These are phyloP conservation scores for Pyrenophora graminea DNA, from an alignment of 2,329 filamentous ascomycete species.

Conservation along the genomic window DNA sequence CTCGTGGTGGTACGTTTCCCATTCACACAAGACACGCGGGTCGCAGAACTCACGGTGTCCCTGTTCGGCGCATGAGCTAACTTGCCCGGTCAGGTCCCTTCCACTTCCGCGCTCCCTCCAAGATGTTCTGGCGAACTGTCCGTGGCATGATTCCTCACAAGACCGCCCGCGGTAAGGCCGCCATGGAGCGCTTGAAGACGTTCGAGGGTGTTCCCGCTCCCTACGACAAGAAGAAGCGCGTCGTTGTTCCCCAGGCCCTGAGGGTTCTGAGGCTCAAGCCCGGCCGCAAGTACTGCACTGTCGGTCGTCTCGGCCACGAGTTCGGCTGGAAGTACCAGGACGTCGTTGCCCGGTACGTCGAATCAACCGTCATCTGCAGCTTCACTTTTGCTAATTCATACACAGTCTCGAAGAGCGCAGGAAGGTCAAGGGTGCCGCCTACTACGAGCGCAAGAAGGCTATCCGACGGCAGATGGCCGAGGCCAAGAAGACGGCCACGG, in stretches of 20 bases:
- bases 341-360: slow-evolving; percentile 90
- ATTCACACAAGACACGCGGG: neutral
- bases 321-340: slow-evolving; percentile 99
- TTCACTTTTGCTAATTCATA: slow-evolving; percentile 24
- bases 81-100: slow-evolving; percentile 73
- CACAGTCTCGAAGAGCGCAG: slow-evolving; percentile 95
- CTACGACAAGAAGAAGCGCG: slow-evolving; percentile 99
- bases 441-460: slow-evolving; percentile 99
- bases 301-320: slow-evolving; percentile 96
- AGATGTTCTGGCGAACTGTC: slow-evolving; percentile 99
- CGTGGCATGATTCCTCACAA: slow-evolving; percentile 99
- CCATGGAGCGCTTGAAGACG: slow-evolving; percentile 98
- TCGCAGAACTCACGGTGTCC: neutral
- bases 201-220: slow-evolving; percentile 99
- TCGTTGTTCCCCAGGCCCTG: slow-evolving; percentile 98
- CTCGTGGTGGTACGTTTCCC: slow-evolving; percentile 80
- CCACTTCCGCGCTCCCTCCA: slow-evolving; percentile 98
- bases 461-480: slow-evolving; percentile 86
- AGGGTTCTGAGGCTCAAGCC: slow-evolving; percentile 96
- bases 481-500: slow-evolving; percentile 88
- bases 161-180: slow-evolving; percentile 95
- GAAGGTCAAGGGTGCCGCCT: slow-evolving; percentile 98
- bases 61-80: slow-evolving; percentile 17
- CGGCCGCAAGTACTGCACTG: slow-evolving; percentile 99
- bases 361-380: neutral